Percentiles rank a stretch among this genome's conserved stretches.
These are phyloP conservation scores for Tephrocybe rancida DNA, from an alignment of 768 basidiomycete species.

Conservation along the genomic window DNA sequence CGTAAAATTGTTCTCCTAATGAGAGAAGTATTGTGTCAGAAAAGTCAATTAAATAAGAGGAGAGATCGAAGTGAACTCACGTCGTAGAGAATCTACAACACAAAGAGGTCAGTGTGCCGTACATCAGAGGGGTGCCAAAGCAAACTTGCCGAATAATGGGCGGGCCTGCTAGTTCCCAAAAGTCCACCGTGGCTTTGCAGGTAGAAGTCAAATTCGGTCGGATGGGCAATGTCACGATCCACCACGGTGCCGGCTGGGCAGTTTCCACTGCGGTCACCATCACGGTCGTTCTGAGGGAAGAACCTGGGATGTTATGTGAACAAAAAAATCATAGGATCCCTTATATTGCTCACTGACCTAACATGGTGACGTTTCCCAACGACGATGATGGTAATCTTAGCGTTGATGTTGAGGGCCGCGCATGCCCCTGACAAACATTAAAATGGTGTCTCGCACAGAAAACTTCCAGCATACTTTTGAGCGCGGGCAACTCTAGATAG, in stretches of 20 bases:
- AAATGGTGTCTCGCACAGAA: conserved; percentile 3
- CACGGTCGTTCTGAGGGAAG: conserved; percentile 33
- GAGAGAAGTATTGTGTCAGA: neutral
- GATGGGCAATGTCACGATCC: conserved; percentile 70
- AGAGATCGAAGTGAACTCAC: conserved; percentile 30
- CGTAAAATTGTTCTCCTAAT: conserved; percentile 62
- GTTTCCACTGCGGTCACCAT: conserved; percentile 74
- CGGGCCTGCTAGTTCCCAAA: conserved; percentile 67
- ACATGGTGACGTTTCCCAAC: conserved; percentile 71
- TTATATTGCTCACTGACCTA: conserved; percentile 20
- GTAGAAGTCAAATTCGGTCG: conserved; percentile 79
- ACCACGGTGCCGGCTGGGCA: conserved; percentile 79
- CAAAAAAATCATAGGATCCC: too few species aligned
- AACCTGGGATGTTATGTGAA: conserved; percentile 28
- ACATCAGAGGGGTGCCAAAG: neutral
- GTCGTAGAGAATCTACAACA: conserved; percentile 40
- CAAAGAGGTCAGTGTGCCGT: neutral
- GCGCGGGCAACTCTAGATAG: conserved; percentile 45
- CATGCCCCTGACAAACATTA: conserved; percentile 47
- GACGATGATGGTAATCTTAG: conserved; percentile 67
- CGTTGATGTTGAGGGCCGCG: conserved; percentile 45
- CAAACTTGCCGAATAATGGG: conserved; percentile 45
- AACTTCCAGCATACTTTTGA: conserved; percentile 44
- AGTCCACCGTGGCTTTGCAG: conserved; percentile 78
- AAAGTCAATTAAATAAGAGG: neutral